Conservation (phyloP, 768 basidiomycete genomes). For the Clitopilus passeckerianus region DNA sequence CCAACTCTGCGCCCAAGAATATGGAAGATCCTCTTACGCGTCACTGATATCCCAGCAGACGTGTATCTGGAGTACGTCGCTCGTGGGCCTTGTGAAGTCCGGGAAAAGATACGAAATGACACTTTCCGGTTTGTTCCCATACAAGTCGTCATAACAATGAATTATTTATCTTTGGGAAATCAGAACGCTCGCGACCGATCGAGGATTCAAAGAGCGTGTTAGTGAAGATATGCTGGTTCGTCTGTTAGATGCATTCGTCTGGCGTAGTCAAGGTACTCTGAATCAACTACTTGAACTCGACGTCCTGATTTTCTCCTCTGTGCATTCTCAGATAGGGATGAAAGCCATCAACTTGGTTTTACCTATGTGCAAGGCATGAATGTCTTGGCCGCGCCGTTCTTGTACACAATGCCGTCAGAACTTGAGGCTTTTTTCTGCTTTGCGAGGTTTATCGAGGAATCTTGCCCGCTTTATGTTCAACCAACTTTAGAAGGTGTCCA, state of each 20-base stretch:
- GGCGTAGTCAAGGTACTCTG: slow-evolving; percentile 78
- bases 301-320: neutral
- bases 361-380: slow-evolving; percentile 99
- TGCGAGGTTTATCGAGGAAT: slow-evolving; percentile 90
- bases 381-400: slow-evolving; percentile 94
- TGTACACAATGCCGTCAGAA: slow-evolving; percentile 96
- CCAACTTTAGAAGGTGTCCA: slow-evolving; percentile 96
- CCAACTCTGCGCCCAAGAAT: slow-evolving; percentile 81
- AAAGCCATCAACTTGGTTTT: slow-evolving; percentile 77
- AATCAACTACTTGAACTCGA: neutral
- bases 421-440: slow-evolving; percentile 99
- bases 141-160: neutral
- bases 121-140: slow-evolving; percentile 70
- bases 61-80: slow-evolving; percentile 75
- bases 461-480: slow-evolving; percentile 94
- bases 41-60: slow-evolving; percentile 74
- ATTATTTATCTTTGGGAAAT: neutral
- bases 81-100: slow-evolving; percentile 80
- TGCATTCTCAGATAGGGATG: slow-evolving; percentile 56
- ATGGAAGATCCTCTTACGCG: slow-evolving; percentile 91
- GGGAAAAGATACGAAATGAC: slow-evolving; percentile 93
- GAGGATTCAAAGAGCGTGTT: slow-evolving; percentile 96
- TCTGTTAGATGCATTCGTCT: slow-evolving; percentile 96
- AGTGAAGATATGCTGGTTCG: slow-evolving; percentile 96
- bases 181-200: slow-evolving; percentile 92